Conservation (phyloP, 2,329 filamentous ascomycete species). For the Reticulascus tulasneorum region DNA sequence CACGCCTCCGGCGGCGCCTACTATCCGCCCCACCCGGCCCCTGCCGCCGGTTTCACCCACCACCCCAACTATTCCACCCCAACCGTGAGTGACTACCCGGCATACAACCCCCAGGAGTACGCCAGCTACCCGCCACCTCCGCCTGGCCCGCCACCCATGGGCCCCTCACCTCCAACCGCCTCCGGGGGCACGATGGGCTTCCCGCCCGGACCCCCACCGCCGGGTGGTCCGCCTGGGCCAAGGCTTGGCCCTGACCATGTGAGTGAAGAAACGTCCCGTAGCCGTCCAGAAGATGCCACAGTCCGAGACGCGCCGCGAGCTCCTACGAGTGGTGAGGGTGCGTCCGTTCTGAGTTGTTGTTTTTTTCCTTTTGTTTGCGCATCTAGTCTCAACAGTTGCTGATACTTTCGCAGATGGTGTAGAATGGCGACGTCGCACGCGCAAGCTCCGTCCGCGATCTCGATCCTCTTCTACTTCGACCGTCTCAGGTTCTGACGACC, state of each 20-base stretch:
- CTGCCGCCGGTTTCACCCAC: conserved; percentile 27
- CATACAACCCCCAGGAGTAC: conserved; percentile 41
- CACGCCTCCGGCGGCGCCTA: conserved; percentile 49
- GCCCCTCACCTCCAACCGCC: conserved; percentile 19
- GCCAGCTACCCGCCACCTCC: conserved; percentile 35
- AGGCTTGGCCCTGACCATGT: conserved; percentile 37
- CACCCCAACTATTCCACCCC: conserved; percentile 30
- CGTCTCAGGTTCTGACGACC: conserved; percentile 6
- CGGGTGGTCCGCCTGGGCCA: conserved; percentile 15
- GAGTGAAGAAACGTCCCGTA: conserved; percentile 30
- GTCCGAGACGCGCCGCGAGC: conserved; percentile 13
- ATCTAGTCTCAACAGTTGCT: background rate
- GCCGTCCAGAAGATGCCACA: conserved; percentile 6
- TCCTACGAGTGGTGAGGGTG: conserved; percentile 15
- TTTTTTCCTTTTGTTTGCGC: conserved; percentile 3
- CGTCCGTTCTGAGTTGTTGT: conserved; percentile 16
- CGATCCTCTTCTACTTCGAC: conserved; percentile 7
- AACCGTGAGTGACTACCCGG: conserved; percentile 30
- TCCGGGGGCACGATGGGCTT: conserved; percentile 18
- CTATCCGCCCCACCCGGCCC: conserved; percentile 32
- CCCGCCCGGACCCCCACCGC: conserved; percentile 26
- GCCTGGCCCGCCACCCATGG: conserved; percentile 30
- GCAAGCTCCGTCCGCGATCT: conserved; percentile 7
- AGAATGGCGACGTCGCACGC: conserved; percentile 15
- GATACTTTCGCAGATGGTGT: conserved; percentile 23